Evolutionary conservation across 2,329 filamentous ascomycete genomes (phyloP).

Genomic region (Ascochyta fabae): DNA sequence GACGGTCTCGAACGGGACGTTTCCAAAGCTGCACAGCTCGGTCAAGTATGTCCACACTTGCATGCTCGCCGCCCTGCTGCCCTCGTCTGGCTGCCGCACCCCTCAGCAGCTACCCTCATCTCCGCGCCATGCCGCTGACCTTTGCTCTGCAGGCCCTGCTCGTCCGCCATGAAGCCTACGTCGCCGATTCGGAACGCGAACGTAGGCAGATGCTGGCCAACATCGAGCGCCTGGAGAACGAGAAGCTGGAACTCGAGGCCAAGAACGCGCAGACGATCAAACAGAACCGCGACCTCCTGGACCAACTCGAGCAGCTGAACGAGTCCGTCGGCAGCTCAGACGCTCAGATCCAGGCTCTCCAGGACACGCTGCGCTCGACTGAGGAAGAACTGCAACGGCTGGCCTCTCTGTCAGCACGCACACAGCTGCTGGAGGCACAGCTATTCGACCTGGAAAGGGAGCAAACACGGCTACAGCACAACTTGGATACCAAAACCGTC

Average conservation of each 20-base stretch:
- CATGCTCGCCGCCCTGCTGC: slow-evolving; percentile 37
- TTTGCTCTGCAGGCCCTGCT: slow-evolving; percentile 81
- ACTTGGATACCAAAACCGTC: slow-evolving; percentile 70
- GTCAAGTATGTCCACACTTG: slow-evolving; percentile 73
- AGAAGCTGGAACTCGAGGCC: slow-evolving; percentile 73
- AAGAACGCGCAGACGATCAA: slow-evolving; percentile 79
- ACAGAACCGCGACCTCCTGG: slow-evolving; percentile 80
- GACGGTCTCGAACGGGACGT: slow-evolving; percentile 87
- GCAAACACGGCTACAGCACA: slow-evolving; percentile 73
- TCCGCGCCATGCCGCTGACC: slow-evolving; percentile 66
- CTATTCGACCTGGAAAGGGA: slow-evolving; percentile 81
- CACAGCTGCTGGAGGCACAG: slow-evolving; percentile 80
- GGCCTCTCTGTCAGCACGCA: slow-evolving; percentile 74
- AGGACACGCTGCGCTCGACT: slow-evolving; percentile 76
- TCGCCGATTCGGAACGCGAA: slow-evolving; percentile 88
- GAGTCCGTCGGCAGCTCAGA: slow-evolving; percentile 80
- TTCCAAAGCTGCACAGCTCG: slow-evolving; percentile 81
- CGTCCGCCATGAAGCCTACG: slow-evolving; percentile 90
- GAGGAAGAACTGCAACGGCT: slow-evolving; percentile 79
- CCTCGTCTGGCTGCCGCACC: slow-evolving; percentile 17
- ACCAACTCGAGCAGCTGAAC: slow-evolving; percentile 86
- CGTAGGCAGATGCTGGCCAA: slow-evolving; percentile 73
- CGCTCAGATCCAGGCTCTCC: slow-evolving; percentile 76
- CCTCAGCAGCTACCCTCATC: slow-evolving; percentile 18
- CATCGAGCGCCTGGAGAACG: slow-evolving; percentile 76